Conservation (phyloP, 495 filamentous ascomycete species). For the Penicillium steckii region DNA sequence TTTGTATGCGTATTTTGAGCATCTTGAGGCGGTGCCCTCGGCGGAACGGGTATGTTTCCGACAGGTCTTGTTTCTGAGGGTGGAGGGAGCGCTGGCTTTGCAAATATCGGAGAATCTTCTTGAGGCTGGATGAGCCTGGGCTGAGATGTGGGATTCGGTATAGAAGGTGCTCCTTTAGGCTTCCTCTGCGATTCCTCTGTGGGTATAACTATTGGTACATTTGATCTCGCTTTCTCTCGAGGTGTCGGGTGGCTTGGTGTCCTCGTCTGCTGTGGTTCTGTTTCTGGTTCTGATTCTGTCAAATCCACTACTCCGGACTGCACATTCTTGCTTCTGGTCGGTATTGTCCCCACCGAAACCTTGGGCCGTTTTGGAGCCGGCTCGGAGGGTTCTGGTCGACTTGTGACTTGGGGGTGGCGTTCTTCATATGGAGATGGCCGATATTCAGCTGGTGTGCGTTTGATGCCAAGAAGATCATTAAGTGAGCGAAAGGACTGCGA, state of each 20-base stretch:
- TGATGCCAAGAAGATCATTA: constrained; percentile 58
- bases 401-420: constrained; percentile 18
- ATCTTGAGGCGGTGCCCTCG: background rate
- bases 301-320: constrained; percentile 22
- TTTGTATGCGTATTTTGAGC: background rate
- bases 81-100: background rate
- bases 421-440: constrained; percentile 51
- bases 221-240: background rate
- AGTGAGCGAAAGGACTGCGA: constrained; percentile 48
- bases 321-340: background rate
- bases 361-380: constrained; percentile 51
- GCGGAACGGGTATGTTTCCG: background rate
- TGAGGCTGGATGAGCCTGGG: background rate
- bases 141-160: background rate
- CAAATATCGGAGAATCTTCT: constrained; percentile 1
- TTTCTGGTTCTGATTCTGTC: constrained; percentile 13
- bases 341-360: constrained; percentile 9
- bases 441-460: constrained; percentile 46
- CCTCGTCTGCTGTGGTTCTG: background rate
- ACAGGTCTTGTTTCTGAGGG: background rate
- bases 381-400: constrained; percentile 21
- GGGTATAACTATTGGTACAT: background rate
- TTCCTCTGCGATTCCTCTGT: background rate
- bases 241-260: background rate
- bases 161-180: background rate